phyloP scores from a whole-genome alignment of 176 grass and related monocot genomes.

The Hordeum marinum region DNA sequence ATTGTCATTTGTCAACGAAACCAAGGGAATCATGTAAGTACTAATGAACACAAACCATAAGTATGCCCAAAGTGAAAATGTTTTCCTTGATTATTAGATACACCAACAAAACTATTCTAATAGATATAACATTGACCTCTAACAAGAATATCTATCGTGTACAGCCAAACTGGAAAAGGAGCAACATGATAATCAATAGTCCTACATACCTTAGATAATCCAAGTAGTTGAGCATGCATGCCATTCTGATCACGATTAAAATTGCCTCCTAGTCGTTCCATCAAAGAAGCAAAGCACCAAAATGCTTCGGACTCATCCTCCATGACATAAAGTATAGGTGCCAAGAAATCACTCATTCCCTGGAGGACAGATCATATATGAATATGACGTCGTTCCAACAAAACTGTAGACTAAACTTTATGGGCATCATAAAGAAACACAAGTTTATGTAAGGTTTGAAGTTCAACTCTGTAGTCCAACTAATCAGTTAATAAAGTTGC shows the following conservation, averaged over 20 bases:
- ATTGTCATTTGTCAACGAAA: conserved; percentile 3
- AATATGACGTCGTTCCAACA: neutral
- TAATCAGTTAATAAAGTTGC: neutral
- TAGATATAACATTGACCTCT: neutral
- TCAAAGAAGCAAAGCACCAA: conserved; percentile 95
- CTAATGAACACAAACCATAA: neutral
- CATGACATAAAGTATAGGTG: conserved; percentile 88
- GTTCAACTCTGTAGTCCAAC: conserved; percentile 2
- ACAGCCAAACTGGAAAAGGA: neutral
- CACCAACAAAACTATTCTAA: conserved; percentile 4
- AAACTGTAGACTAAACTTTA: neutral
- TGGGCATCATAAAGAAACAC: neutral
- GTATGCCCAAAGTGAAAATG: neutral
- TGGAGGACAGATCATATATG: conserved; percentile 29
- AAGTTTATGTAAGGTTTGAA: neutral
- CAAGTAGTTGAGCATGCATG: conserved; percentile 98
- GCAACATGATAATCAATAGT: neutral
- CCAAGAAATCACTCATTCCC: conserved; percentile 97
- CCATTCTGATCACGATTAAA: conserved; percentile 99
- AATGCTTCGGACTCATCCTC: conserved; percentile 85
- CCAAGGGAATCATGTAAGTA: conserved; percentile 1
- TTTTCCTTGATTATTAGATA: neutral
- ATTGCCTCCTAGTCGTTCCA: conserved; percentile 92
- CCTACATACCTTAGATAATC: conserved; percentile 75
- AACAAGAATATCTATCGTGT: neutral